These are phyloP conservation scores for Trypanosoma boissoni DNA, from an alignment of 208 protist species.

Conservation along the genomic window DNA sequence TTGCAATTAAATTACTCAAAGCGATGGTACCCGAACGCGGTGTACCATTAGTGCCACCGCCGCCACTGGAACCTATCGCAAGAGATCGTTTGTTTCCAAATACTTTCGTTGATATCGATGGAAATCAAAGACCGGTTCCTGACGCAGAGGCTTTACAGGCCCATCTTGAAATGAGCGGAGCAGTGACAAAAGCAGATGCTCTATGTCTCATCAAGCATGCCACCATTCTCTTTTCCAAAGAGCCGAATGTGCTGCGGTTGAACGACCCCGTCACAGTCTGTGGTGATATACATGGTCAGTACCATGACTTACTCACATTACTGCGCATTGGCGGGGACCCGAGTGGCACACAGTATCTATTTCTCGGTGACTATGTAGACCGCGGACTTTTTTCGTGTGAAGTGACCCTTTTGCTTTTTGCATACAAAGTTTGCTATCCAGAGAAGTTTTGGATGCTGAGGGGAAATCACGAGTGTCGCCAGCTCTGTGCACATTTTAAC, in stretches of 20 bases:
- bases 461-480: constrained; percentile 92
- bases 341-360: constrained; percentile 94
- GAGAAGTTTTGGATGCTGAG: constrained; percentile 77
- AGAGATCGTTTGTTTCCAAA: constrained; percentile 8
- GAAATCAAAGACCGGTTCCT: neutral
- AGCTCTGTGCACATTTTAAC: constrained; percentile 85
- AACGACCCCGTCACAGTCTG: constrained; percentile 82
- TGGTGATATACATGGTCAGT: constrained; percentile 94
- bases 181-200: constrained; percentile 8
- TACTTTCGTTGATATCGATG: neutral
- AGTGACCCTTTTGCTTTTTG: constrained; percentile 64
- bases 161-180: constrained; percentile 35
- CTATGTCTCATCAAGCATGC: constrained; percentile 8
- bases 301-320: constrained; percentile 85
- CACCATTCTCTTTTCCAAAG: constrained; percentile 31
- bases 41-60: constrained; percentile 8
- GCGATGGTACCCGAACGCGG: constrained; percentile 15
- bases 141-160: constrained; percentile 22
- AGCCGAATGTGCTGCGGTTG: constrained; percentile 52
- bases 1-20: too few relatives aligned
- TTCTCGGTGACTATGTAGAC: constrained; percentile 97
- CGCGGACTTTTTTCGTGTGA: constrained; percentile 53
- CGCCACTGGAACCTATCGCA: constrained; percentile 14
- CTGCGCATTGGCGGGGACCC: constrained; percentile 52
- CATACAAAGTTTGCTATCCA: constrained; percentile 72